Evolutionary conservation across 1,139 yeast species (phyloP).

Genomic region (Suhomyces anneliseae): DNA sequence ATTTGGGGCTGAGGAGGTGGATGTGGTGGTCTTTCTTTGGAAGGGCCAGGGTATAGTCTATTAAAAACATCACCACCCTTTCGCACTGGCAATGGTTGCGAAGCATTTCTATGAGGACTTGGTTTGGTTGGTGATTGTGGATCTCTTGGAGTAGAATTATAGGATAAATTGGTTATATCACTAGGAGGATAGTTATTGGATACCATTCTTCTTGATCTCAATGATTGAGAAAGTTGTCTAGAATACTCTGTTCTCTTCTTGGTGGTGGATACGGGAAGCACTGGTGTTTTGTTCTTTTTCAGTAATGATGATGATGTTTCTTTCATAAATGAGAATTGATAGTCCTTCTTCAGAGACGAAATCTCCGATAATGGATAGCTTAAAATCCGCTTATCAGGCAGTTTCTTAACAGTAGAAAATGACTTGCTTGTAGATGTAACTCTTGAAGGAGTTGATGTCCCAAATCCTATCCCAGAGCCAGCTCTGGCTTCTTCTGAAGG

Average conservation of each 20-base stretch:
- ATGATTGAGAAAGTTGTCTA: slow-evolving; percentile 18
- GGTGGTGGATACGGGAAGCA: slow-evolving; percentile 10
- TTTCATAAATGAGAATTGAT: slow-evolving; percentile 37
- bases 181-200: slow-evolving; percentile 15
- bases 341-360: slow-evolving; percentile 13
- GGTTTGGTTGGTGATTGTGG: slow-evolving; percentile 12
- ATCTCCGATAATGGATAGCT: slow-evolving; percentile 13
- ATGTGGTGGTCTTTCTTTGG: not conserved
- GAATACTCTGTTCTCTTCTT: slow-evolving; percentile 21
- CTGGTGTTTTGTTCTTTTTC: slow-evolving; percentile 21
- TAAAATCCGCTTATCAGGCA: slow-evolving; percentile 11
- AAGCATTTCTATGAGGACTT: slow-evolving; percentile 5
- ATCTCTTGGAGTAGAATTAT: slow-evolving; percentile 2
- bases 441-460: slow-evolving; percentile 10
- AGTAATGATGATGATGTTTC: slow-evolving; percentile 39
- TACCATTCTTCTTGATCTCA: slow-evolving; percentile 17
- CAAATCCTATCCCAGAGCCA: slow-evolving; percentile 4
- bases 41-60: slow-evolving; percentile 15
- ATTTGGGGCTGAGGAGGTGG: not conserved
- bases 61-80: slow-evolving; percentile 15
- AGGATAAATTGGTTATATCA: slow-evolving; percentile 20
- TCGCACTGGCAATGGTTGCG: slow-evolving; percentile 12
- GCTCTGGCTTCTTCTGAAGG: slow-evolving; percentile 6
- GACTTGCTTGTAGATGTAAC: slow-evolving; percentile 10
- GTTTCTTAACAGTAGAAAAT: slow-evolving; percentile 12